These are phyloP conservation scores for Botrytis elliptica DNA, from an alignment of 2,329 filamentous ascomycete species.

Conservation along the genomic window DNA sequence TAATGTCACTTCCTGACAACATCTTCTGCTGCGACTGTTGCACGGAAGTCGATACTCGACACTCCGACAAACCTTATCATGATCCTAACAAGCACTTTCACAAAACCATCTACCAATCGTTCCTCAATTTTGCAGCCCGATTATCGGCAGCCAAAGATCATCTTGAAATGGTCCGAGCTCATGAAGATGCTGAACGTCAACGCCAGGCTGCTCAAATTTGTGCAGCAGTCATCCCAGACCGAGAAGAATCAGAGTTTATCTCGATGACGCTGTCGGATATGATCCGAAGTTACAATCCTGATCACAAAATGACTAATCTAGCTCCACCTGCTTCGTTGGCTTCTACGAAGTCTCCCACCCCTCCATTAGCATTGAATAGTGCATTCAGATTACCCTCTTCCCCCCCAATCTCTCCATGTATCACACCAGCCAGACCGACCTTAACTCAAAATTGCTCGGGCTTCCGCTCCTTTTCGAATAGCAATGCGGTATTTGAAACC, in stretches of 20 bases:
- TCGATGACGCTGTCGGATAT: slow-evolving; percentile 1
- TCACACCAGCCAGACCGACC: not conserved
- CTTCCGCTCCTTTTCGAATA: not conserved
- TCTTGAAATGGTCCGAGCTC: slow-evolving; percentile 4
- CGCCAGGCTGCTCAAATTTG: not conserved
- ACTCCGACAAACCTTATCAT: slow-evolving; percentile 17
- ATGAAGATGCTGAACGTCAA: not conserved
- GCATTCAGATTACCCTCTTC: slow-evolving; percentile 4
- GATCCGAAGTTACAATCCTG: slow-evolving; percentile 16
- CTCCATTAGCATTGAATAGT: not conserved
- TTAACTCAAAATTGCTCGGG: not conserved
- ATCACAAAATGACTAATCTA: not conserved
- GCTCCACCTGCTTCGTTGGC: not conserved
- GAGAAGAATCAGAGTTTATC: not conserved
- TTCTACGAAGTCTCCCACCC: not conserved
- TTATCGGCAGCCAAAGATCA: not conserved
- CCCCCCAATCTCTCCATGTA: not conserved
- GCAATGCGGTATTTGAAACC: not conserved
- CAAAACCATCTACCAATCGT: slow-evolving; percentile 19
- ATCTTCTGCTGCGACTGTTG: slow-evolving; percentile 20
- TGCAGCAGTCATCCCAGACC: not conserved
- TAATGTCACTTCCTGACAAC: slow-evolving; percentile 2
- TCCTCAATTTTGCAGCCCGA: slow-evolving; percentile 16
- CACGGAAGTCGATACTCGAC: not conserved
- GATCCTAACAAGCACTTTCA: slow-evolving; percentile 21